phyloP scores from a whole-genome alignment of 768 basidiomycete species.

The Gyrodon lividus region DNA sequence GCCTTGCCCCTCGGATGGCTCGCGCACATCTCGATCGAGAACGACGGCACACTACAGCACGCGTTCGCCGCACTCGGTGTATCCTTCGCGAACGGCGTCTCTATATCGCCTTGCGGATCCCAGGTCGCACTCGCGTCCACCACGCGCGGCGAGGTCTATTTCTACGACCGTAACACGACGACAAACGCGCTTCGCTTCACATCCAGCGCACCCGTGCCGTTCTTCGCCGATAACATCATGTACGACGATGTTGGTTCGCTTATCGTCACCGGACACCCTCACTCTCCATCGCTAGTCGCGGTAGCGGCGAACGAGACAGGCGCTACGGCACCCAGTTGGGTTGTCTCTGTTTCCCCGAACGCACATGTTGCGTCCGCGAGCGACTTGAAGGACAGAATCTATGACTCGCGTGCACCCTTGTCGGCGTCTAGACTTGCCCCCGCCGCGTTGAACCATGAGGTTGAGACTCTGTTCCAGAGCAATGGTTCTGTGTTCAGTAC shows the following conservation, averaged over 20 bases:
- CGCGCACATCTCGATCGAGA: slow-evolving; percentile 49
- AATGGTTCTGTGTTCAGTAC: slow-evolving; percentile 59
- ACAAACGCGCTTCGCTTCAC: slow-evolving; percentile 44
- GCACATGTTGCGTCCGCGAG: neutral
- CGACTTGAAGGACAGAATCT: slow-evolving; percentile 16
- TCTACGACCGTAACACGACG: slow-evolving; percentile 50
- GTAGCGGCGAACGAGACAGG: slow-evolving; percentile 46
- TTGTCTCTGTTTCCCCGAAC: slow-evolving; percentile 41
- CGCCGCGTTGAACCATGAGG: slow-evolving; percentile 34
- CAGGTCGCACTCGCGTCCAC: slow-evolving; percentile 60
- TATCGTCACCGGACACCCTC: slow-evolving; percentile 64
- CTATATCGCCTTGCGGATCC: slow-evolving; percentile 49
- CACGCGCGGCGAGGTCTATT: slow-evolving; percentile 42
- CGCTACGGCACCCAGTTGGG: slow-evolving; percentile 56
- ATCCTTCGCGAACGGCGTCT: slow-evolving; percentile 69
- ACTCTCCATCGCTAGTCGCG: slow-evolving; percentile 50
- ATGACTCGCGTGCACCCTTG: slow-evolving; percentile 47
- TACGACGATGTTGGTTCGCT: slow-evolving; percentile 49
- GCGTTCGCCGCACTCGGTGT: slow-evolving; percentile 46
- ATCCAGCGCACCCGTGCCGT: slow-evolving; percentile 49
- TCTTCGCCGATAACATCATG: slow-evolving; percentile 60
- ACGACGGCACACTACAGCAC: slow-evolving; percentile 33
- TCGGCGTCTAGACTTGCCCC: slow-evolving; percentile 44
- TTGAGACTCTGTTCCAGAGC: slow-evolving; percentile 74
- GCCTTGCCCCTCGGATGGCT: slow-evolving; percentile 61